Evolutionary conservation across 139 green algal genomes (phyloP).

Genomic region (Haematococcus sp.): DNA sequence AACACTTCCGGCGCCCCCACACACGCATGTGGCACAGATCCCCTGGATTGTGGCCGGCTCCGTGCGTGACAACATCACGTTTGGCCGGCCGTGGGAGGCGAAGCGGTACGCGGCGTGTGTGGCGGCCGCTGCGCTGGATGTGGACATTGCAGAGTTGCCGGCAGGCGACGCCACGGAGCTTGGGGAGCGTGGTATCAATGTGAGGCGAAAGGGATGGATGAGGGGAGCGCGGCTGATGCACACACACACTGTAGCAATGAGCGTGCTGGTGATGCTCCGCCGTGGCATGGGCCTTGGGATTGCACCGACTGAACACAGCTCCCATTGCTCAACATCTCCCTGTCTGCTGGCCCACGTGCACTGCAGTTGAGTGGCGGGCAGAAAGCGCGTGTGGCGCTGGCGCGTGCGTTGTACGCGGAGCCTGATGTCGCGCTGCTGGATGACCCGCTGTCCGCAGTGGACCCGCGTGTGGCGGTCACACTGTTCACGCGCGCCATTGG

Average conservation of each 20-base stretch:
- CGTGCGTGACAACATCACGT: conserved; percentile 78
- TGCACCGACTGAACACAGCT: neutral
- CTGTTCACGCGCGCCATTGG: conserved; percentile 75
- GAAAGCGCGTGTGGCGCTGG: conserved; percentile 76
- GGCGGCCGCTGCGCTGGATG: conserved; percentile 52
- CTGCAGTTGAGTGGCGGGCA: conserved; percentile 52
- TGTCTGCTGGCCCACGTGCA: neutral
- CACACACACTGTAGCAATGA: no score
- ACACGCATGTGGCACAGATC: conserved; percentile 43
- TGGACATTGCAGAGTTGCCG: conserved; percentile 65
- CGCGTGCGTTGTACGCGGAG: conserved; percentile 66
- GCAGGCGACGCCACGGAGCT: conserved; percentile 82
- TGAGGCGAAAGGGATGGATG: conserved; percentile 25
- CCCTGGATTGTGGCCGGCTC: conserved; percentile 77
- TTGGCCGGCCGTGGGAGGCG: conserved; percentile 59
- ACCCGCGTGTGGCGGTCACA: conserved; percentile 68
- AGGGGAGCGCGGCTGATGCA: neutral
- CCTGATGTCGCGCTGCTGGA: conserved; percentile 77
- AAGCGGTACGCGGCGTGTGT: conserved; percentile 49
- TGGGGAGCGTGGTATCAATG: conserved; percentile 87
- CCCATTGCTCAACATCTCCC: neutral
- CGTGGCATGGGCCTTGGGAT: no score
- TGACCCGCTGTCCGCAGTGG: conserved; percentile 85
- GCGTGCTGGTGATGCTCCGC: no score
- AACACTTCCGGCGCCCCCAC: neutral